A percentile compares a stretch with the other conserved stretches of the same genome.
These are phyloP conservation scores for Diaporthe aspalathi DNA, from an alignment of 2,329 filamentous ascomycete species.

Conservation along the genomic window DNA sequence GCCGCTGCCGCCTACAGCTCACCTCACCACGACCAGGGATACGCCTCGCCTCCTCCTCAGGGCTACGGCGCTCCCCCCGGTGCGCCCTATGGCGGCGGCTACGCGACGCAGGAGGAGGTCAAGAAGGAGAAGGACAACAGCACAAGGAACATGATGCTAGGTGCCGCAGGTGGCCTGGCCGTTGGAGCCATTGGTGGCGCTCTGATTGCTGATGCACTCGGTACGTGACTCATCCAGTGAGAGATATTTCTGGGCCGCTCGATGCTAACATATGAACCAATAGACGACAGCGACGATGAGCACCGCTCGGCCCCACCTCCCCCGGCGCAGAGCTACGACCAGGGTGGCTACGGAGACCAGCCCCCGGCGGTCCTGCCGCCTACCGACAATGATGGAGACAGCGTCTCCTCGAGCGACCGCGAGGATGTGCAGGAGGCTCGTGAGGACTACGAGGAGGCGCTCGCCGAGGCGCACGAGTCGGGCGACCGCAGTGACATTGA, in stretches of 20 bases:
- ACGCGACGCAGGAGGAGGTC: constrained; percentile 46
- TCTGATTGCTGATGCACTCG: constrained; percentile 65
- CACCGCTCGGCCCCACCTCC: constrained; percentile 34
- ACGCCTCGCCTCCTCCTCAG: constrained; percentile 20
- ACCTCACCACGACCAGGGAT: neutral
- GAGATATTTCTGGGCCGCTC: constrained; percentile 1
- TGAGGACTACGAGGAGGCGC: constrained; percentile 58
- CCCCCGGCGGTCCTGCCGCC: constrained; percentile 52
- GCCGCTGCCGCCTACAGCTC: constrained; percentile 1
- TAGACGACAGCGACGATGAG: constrained; percentile 41
- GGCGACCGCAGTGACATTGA: constrained; percentile 63
- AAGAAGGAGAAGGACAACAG: constrained; percentile 56
- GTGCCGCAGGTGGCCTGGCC: constrained; percentile 69
- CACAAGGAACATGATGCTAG: constrained; percentile 67
- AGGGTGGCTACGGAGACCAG: constrained; percentile 41
- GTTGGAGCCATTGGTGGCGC: constrained; percentile 69
- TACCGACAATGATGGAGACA: constrained; percentile 55
- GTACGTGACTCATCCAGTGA: constrained; percentile 48
- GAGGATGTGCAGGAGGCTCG: constrained; percentile 56
- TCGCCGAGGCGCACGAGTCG: constrained; percentile 53
- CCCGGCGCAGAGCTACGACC: constrained; percentile 35
- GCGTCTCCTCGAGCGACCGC: constrained; percentile 56
- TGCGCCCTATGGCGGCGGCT: constrained; percentile 20
- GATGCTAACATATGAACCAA: constrained; percentile 42
- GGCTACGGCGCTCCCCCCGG: constrained; percentile 30